Evolutionary conservation across 177 flowering plant genomes (phyloP).

Genomic region (Vitis hybrid): DNA sequence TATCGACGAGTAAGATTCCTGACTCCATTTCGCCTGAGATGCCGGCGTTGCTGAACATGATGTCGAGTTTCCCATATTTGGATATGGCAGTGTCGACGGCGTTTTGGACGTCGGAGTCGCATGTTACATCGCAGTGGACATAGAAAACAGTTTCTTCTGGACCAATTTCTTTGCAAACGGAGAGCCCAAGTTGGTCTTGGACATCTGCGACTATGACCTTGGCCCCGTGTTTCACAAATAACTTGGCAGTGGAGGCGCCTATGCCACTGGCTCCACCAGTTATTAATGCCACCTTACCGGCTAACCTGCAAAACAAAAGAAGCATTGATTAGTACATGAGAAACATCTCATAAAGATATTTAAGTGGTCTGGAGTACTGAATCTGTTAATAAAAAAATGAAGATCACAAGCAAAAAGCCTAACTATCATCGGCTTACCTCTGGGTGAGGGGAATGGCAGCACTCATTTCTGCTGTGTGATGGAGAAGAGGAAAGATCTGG

Average conservation of each 20-base stretch:
- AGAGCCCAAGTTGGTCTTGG: too few species aligned
- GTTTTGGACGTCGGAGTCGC: slow-evolving; percentile 2
- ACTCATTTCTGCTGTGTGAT: too few species aligned
- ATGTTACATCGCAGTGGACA: too few species aligned
- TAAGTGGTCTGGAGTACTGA: too few species aligned
- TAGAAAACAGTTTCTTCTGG: too few species aligned
- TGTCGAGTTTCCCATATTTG: slow-evolving; percentile 17
- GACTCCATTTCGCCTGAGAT: background rate
- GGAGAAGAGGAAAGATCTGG: too few species aligned
- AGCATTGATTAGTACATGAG: background rate
- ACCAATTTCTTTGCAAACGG: background rate
- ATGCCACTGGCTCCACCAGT: slow-evolving; percentile 36
- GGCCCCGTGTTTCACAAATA: slow-evolving; percentile 21
- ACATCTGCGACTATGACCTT: slow-evolving; percentile 12
- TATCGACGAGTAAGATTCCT: slow-evolving; percentile 3
- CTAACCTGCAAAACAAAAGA: slow-evolving; percentile 19
- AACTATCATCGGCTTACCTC: too few species aligned
- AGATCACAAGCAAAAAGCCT: too few species aligned
- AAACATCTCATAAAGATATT: too few species aligned
- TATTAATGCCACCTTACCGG: slow-evolving; percentile 31
- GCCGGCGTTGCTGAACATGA: slow-evolving; percentile 26
- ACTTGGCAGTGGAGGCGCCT: slow-evolving; percentile 27
- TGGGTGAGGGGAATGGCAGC: too few species aligned
- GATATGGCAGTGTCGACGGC: slow-evolving; percentile 14
- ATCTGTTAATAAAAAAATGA: too few species aligned